A percentile compares a stretch with the other conserved stretches of the same genome.
These are phyloP conservation scores for Tuber borchii DNA, from an alignment of 495 filamentous ascomycete species.

Conservation along the genomic window DNA sequence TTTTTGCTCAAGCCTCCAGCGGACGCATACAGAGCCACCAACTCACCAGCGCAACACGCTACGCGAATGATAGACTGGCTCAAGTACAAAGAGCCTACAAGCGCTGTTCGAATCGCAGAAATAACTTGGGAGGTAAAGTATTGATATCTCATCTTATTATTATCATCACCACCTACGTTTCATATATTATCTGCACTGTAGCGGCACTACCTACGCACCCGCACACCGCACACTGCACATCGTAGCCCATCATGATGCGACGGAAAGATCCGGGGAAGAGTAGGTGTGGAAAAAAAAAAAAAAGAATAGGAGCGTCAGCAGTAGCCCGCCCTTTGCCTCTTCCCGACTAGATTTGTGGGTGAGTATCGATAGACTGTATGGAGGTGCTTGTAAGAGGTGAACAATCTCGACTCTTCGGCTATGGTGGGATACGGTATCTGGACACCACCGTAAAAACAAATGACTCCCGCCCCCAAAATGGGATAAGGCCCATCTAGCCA, in stretches of 20 bases:
- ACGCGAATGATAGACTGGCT: conserved; percentile 95
- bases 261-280: background rate
- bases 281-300: background rate
- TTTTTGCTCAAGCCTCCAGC: conserved; percentile 82
- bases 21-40: conserved; percentile 68
- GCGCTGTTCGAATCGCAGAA: conserved; percentile 88
- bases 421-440: background rate
- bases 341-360: background rate
- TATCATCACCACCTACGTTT: background rate
- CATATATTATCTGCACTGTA: background rate
- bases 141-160: background rate
- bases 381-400: background rate
- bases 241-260: background rate
- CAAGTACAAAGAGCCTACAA: conserved; percentile 82
- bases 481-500: background rate
- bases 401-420: background rate
- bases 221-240: background rate
- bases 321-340: background rate
- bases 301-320: background rate
- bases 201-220: background rate
- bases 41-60: conserved; percentile 77
- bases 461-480: background rate
- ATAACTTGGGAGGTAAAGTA: conserved; percentile 70
- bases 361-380: background rate
- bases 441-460: background rate